These are phyloP conservation scores for Ceratobasidium papillatum DNA, from an alignment of 1,284 basidiomycete genomes.

Conservation along the genomic window DNA sequence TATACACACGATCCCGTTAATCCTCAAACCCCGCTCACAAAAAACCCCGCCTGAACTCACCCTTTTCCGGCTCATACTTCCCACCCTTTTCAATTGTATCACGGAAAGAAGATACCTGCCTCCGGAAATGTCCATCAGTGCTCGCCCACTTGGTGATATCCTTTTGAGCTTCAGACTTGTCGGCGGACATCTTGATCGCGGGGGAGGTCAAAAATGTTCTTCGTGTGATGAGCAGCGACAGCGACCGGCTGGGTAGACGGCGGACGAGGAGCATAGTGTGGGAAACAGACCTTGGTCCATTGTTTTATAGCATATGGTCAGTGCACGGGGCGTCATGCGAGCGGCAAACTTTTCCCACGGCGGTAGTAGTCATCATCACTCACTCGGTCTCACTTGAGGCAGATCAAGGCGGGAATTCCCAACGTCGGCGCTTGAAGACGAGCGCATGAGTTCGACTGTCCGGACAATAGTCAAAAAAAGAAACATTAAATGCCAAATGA, in stretches of 20 bases:
- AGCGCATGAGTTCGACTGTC: too few species aligned
- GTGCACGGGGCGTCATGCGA: background rate
- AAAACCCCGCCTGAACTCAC: constrained; percentile 55
- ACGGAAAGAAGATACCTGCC: constrained; percentile 77
- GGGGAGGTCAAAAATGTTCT: background rate
- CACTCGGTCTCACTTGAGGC: constrained; percentile 12
- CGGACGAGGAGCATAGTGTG: constrained; percentile 35
- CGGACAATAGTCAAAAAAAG: background rate
- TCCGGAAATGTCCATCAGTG: constrained; percentile 84
- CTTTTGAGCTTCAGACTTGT: constrained; percentile 42
- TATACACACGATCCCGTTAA: constrained; percentile 15
- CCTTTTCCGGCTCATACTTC: constrained; percentile 82
- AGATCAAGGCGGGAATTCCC: background rate
- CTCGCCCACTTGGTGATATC: constrained; percentile 73
- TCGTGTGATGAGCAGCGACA: background rate
- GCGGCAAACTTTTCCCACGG: constrained; percentile 31
- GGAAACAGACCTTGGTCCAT: background rate
- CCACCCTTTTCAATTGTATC: constrained; percentile 75
- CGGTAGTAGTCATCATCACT: background rate
- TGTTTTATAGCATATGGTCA: constrained; percentile 28
- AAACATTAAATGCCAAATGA: background rate
- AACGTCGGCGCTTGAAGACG: background rate
- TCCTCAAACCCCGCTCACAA: background rate
- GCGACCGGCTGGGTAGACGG: background rate
- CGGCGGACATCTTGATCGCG: constrained; percentile 14